phyloP scores from a whole-genome alignment of 176 grass and related monocot genomes.

The Oryza coarctata region DNA sequence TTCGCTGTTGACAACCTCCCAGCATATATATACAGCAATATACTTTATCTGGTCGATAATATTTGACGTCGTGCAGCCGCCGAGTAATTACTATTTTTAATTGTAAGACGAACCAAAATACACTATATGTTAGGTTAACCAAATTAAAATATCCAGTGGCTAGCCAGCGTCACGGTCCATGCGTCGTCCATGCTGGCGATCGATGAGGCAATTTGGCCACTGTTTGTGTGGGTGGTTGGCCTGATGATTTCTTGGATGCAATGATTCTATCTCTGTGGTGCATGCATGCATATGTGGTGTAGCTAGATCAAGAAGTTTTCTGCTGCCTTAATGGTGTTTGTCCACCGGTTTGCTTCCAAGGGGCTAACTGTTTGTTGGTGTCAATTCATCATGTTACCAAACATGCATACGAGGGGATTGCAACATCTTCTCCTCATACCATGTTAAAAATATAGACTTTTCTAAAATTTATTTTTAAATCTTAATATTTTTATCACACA shows the following conservation, averaged over 20 bases:
- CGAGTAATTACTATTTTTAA: not conserved
- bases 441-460: no score
- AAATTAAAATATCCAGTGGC: not conserved
- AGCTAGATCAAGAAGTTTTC: not conserved
- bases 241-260: not conserved
- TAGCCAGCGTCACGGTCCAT: not conserved
- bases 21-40: conserved; percentile 8
- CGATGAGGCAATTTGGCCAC: not conserved
- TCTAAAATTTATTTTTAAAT: no score
- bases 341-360: conserved; percentile 29
- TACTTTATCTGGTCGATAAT: not conserved
- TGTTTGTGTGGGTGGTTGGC: not conserved
- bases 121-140: not conserved
- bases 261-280: not conserved
- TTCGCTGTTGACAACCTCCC: not conserved
- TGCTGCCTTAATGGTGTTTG: conserved; percentile 1
- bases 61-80: not conserved
- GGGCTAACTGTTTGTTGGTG: not conserved
- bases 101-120: not conserved
- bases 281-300: not conserved
- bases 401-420: not conserved
- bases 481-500: no score
- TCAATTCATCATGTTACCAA: not conserved
- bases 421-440: no score
- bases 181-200: not conserved